These are phyloP conservation scores for Trichoderma aggressivum DNA, from an alignment of 2,329 filamentous ascomycete species.

Conservation along the genomic window DNA sequence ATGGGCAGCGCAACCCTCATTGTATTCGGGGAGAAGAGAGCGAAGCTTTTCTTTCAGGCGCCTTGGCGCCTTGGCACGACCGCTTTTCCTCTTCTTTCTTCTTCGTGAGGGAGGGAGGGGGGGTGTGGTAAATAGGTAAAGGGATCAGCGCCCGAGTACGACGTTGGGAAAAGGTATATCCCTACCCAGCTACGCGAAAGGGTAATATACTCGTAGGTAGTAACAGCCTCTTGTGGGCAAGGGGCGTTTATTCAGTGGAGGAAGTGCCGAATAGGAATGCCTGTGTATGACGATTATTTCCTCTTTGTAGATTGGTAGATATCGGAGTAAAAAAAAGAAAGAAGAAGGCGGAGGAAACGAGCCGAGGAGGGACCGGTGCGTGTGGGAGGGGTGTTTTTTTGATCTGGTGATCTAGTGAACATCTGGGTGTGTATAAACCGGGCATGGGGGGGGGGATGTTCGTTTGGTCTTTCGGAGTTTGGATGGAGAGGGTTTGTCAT, in stretches of 20 bases:
- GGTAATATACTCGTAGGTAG: not conserved
- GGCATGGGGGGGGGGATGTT: not conserved
- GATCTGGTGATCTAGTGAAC: conserved; percentile 13
- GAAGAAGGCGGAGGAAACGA: not conserved
- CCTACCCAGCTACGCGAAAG: not conserved
- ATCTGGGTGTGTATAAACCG: not conserved
- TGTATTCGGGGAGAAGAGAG: not conserved
- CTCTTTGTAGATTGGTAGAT: not conserved
- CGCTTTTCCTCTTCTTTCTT: not conserved
- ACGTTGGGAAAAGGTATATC: not conserved
- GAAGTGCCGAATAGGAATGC: not conserved
- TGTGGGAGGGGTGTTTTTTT: not conserved
- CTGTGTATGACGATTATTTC: not conserved
- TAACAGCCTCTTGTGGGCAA: not conserved
- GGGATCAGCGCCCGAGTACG: not conserved
- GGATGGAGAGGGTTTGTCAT: not conserved
- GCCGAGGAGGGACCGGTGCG: conserved; percentile 11
- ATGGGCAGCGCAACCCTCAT: not conserved
- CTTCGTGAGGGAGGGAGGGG: not conserved
- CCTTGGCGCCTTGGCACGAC: not conserved
- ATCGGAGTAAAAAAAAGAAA: not conserved
- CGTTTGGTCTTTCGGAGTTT: not conserved
- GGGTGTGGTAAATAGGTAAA: not conserved
- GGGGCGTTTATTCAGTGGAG: not conserved
- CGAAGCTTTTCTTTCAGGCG: not conserved